Conservation (phyloP, 1,139 yeast genomes). For the Taphrina deformans region DNA sequence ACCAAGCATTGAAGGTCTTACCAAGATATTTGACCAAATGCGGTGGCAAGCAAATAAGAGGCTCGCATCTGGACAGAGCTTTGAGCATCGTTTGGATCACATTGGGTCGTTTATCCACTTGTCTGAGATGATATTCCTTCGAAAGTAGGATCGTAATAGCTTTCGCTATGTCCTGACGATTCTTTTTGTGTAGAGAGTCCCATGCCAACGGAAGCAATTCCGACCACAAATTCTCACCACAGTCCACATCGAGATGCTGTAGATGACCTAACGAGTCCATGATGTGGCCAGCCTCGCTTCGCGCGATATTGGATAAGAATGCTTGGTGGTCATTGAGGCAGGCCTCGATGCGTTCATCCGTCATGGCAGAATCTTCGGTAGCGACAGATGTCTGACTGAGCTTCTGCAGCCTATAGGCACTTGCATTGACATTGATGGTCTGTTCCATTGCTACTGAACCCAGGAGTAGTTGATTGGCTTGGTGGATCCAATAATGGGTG, state of each 20-base stretch:
- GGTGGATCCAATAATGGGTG: conserved; percentile 92
- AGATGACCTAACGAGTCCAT: conserved; percentile 73
- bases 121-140: conserved; percentile 88
- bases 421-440: conserved; percentile 1
- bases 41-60: conserved; percentile 77
- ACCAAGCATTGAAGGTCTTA: conserved; percentile 86
- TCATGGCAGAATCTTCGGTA: conserved; percentile 36
- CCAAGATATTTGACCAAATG: conserved; percentile 89
- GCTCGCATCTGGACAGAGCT: conserved; percentile 69
- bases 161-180: conserved; percentile 78
- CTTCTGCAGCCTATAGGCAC: conserved; percentile 37
- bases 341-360: conserved; percentile 37
- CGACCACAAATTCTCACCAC: conserved; percentile 84
- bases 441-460: conserved; percentile 65
- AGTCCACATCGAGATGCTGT: conserved; percentile 76
- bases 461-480: conserved; percentile 81
- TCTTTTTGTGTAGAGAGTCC: conserved; percentile 69
- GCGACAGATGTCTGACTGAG: conserved; percentile 35
- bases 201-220: conserved; percentile 79
- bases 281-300: conserved; percentile 59
- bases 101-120: conserved; percentile 81
- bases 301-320: conserved; percentile 54
- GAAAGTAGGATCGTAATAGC: conserved; percentile 76
- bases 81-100: conserved; percentile 81
- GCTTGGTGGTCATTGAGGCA: conserved; percentile 49